phyloP scores from a whole-genome alignment of 352 stramenopile genomes.

The Phytopythium litorale region DNA sequence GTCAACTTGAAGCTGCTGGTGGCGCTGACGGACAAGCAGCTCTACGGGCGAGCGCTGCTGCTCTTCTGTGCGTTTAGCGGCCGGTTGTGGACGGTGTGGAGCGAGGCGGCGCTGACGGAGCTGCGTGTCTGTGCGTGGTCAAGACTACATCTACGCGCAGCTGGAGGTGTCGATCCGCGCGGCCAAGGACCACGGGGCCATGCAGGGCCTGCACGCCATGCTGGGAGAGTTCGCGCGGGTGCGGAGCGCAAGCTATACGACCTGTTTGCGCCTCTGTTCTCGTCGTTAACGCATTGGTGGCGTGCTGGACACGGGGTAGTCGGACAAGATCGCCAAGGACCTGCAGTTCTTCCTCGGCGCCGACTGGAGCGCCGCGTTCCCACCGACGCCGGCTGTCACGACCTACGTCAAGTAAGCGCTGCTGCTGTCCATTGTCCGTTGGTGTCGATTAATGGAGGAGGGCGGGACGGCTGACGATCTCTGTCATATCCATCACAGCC shows the following conservation, averaged over 20 bases:
- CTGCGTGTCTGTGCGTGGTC: not conserved
- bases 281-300: not conserved
- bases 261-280: not conserved
- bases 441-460: not conserved
- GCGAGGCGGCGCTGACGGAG: not conserved
- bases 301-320: slow-evolving; percentile 16
- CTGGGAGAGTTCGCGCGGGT: slow-evolving; percentile 44
- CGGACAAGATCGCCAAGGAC: slow-evolving; percentile 56
- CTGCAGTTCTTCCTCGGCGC: slow-evolving; percentile 54
- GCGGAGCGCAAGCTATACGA: not conserved
- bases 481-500: slow-evolving; percentile 12
- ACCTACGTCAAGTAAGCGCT: slow-evolving; percentile 49
- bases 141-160: slow-evolving; percentile 68
- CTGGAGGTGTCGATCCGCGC: slow-evolving; percentile 46
- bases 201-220: slow-evolving; percentile 38
- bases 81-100: not conserved
- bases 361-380: slow-evolving; percentile 55
- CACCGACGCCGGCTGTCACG: slow-evolving; percentile 39
- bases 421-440: not conserved
- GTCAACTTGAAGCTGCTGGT: slow-evolving; percentile 70
- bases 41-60: slow-evolving; percentile 63
- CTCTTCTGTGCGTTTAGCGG: slow-evolving; percentile 56
- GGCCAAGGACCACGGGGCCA: slow-evolving; percentile 37
- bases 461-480: not conserved
- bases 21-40: slow-evolving; percentile 52